Percentiles rank a stretch among this genome's conserved stretches.
Conservation (phyloP, 2,329 filamentous ascomycete genomes). For the Tolypocladium endophyticum region DNA sequence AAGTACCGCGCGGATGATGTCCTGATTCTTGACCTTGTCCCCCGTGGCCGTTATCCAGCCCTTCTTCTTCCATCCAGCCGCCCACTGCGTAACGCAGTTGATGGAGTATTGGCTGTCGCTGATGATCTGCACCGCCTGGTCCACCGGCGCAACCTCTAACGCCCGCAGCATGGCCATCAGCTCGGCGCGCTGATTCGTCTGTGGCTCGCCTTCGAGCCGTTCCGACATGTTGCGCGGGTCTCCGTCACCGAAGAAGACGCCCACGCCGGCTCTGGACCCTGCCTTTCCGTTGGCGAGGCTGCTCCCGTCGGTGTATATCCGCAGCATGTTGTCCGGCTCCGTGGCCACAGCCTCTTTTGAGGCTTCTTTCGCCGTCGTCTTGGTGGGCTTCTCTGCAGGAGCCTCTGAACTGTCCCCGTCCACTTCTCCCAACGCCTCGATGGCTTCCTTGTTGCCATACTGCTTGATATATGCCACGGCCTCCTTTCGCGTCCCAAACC, state of each 20-base stretch:
- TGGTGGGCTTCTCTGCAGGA: slow-evolving; percentile 10
- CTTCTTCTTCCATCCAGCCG: slow-evolving; percentile 61
- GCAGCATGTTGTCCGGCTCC: slow-evolving; percentile 15
- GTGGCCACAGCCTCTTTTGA: slow-evolving; percentile 14
- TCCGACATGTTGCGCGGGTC: slow-evolving; percentile 62
- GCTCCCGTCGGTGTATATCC: slow-evolving; percentile 54
- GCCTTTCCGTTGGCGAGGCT: slow-evolving; percentile 45
- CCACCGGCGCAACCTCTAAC: slow-evolving; percentile 60
- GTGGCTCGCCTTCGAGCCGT: slow-evolving; percentile 58
- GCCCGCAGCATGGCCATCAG: slow-evolving; percentile 79
- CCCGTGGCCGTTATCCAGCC: slow-evolving; percentile 66
- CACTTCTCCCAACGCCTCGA: slow-evolving; percentile 26
- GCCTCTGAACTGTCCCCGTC: slow-evolving; percentile 5
- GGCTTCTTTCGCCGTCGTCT: slow-evolving; percentile 11
- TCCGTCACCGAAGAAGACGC: slow-evolving; percentile 49
- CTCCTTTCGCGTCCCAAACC: slow-evolving; percentile 56
- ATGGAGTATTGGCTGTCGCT: slow-evolving; percentile 91
- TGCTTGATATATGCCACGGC: slow-evolving; percentile 65
- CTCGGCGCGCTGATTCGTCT: slow-evolving; percentile 97
- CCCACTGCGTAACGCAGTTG: slow-evolving; percentile 82
- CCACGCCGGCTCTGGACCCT: slow-evolving; percentile 48
- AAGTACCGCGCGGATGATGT: slow-evolving; percentile 66
- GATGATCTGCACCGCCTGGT: slow-evolving; percentile 63
- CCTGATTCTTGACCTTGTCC: slow-evolving; percentile 73
- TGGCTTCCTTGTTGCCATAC: slow-evolving; percentile 32